phyloP scores from a whole-genome alignment of 2,329 filamentous ascomycete species.

The Thielaviopsis populi region DNA sequence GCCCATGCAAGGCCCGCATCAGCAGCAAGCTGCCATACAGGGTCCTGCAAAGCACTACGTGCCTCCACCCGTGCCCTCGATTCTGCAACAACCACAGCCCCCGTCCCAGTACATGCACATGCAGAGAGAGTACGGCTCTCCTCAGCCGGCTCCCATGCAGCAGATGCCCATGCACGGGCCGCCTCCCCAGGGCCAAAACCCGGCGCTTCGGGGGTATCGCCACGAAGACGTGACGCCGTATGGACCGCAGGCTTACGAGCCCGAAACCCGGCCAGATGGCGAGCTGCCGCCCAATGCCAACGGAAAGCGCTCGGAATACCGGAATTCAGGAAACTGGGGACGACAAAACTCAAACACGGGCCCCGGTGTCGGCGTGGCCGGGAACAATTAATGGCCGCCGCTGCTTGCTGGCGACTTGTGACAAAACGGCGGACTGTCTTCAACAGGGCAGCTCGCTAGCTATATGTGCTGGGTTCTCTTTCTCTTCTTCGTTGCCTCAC shows the following conservation, averaged over 20 bases:
- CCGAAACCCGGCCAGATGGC: constrained; percentile 32
- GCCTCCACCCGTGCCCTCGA: constrained; percentile 12
- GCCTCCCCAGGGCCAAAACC: constrained; percentile 4
- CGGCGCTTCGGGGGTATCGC: constrained; percentile 9
- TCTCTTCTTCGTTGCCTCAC: constrained; percentile 16
- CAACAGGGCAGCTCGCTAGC: background rate
- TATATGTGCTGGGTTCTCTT: background rate
- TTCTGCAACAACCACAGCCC: constrained; percentile 15
- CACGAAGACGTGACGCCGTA: constrained; percentile 13
- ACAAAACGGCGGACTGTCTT: background rate
- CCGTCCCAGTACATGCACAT: constrained; percentile 12
- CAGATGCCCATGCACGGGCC: constrained; percentile 1
- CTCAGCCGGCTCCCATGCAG: constrained; percentile 6
- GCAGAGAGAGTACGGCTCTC: constrained; percentile 10
- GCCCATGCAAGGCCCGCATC: background rate
- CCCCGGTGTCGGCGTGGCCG: constrained; percentile 35
- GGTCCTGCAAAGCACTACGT: constrained; percentile 6
- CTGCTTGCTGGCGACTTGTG: background rate
- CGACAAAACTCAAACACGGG: constrained; percentile 24
- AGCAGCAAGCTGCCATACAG: constrained; percentile 9
- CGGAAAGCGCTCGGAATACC: constrained; percentile 30
- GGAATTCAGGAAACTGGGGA: constrained; percentile 38
- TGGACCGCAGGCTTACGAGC: constrained; percentile 25
- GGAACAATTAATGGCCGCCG: constrained; percentile 24
- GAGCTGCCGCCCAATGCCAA: constrained; percentile 28